These are phyloP conservation scores for Cryptococcus floricola DNA, from an alignment of 1,284 basidiomycete genomes.

Conservation along the genomic window DNA sequence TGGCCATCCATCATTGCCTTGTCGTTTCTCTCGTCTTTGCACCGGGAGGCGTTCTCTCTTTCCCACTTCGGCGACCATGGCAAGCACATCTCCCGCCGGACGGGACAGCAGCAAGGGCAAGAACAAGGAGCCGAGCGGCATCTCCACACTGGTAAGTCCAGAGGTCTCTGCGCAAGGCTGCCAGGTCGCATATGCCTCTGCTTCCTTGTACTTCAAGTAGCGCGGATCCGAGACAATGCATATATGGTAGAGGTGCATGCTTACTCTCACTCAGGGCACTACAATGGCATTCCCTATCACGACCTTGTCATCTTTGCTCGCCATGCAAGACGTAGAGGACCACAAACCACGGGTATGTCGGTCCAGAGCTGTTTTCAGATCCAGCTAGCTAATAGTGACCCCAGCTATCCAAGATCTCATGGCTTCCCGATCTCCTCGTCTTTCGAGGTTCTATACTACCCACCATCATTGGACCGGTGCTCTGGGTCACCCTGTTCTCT, in stretches of 20 bases:
- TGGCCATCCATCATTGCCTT: too few species aligned
- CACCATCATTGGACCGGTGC: constrained; percentile 58
- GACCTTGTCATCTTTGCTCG: constrained; percentile 36
- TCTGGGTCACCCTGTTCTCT: constrained; percentile 75
- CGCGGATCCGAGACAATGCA: background rate
- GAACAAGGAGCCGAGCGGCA: background rate
- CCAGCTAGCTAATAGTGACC: background rate
- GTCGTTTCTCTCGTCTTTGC: too few species aligned
- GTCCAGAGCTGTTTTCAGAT: background rate
- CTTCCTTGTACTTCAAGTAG: background rate
- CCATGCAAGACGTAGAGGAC: constrained; percentile 42
- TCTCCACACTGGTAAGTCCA: background rate
- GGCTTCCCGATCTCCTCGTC: constrained; percentile 80
- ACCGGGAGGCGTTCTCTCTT: too few species aligned
- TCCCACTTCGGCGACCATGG: too few species aligned
- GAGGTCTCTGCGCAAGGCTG: background rate
- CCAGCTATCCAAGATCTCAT: constrained; percentile 65
- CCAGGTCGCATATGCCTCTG: background rate
- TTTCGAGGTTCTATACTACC: constrained; percentile 60
- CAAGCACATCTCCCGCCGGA: too few species aligned
- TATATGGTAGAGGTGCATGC: background rate
- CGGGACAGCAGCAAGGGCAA: background rate
- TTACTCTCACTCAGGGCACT: constrained; percentile 4
- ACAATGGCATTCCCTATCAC: constrained; percentile 14
- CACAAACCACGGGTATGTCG: constrained; percentile 39